Base-by-base conservation (phyloP, 2,329 filamentous ascomycete species). In the Pezicula radicicola region DNA sequence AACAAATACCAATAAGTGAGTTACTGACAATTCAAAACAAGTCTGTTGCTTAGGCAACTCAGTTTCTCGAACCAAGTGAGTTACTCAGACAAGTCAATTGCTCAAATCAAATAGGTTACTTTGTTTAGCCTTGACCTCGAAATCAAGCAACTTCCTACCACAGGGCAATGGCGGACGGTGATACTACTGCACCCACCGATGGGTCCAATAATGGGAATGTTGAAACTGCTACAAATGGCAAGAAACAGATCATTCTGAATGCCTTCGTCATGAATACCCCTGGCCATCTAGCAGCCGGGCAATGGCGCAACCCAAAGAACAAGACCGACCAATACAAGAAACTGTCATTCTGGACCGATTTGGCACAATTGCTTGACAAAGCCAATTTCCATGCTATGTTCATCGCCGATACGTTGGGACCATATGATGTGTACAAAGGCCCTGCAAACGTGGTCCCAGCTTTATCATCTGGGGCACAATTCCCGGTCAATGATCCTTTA, bases 361-460 rank as follows among this genome's bases (percentile, higher is more conserved):
- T 87, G 0, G 83, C 83, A 0, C 74, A 84, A 54, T 67, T 81
- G 0, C 75, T 85, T 1, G 83, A 87, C 56, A 70, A 74, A 1
- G 83, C 79, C 33, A 83, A 84, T 48, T 85, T 87, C 57, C 81
- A 86, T 49, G 82, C 80, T 9, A 83, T 87, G 30, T 87, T 87
- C 66, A 83, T 87, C 48, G 84, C 84, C 0, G 84, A 87, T 62
- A 82, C 85, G 0, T 73, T 88, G 2, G 83, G 81, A 3, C 81
- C 82, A 6, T 88, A 88, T 61, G 85, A 89, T 69, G 84, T 88
- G 4, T 89, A 87, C 67, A 81, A 82, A 54, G 78, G 83, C 0
- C 80, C 80, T 0, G 68, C 72, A 4, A 84, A 80, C 54, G 72
- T 88, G 2, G 75, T 78, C 3, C 78, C 84, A 0, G 81, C 83